Base-by-base conservation (phyloP, 768 basidiomycete genomes). In the Boletellus ananiceps region DNA sequence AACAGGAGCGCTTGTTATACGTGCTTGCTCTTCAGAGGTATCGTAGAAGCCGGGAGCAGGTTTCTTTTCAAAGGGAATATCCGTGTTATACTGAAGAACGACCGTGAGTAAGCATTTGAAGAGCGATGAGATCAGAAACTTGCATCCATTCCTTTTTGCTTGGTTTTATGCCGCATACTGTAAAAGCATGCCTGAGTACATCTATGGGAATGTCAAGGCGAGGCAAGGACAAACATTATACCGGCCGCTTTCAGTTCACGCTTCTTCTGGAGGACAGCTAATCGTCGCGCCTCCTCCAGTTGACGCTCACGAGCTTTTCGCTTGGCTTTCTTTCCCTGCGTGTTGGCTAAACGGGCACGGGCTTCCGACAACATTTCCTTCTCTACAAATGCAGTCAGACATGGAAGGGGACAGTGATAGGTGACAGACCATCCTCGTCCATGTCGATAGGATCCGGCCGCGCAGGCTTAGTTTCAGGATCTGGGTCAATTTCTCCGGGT, bases 311-410 rank as follows among this genome's bases (percentile, higher is more conserved):
- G 82, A 5, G 94, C 96, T 71, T 98, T 99, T 58, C 96, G 86
- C 69, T 99, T 99, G 3, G 96, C 96, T 69, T 99, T 99, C 70
- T 99, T 99, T 32, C 96, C 96, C 69, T 99, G 96, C 0, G 96
- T 99, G 66, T 99, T 99, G 43, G 96, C 96, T 32, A 99, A 77
- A 71, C 96, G 86, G 6, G 96, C 96, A 57, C 96, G 86, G 25
- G 96, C 96, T 69, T 99, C 96, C 1, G 96, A 98, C 61, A 99
- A 72, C 96, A 99, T 98, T 69, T 98, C 96, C 83, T 98, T 98
- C 71, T 98, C 93, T 93, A 59, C 23, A 55, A 40, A 16, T 52
- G 50, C 7, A 19, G 41, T 55, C 35, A 59, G 25, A 40, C 25
- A 48, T 4, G 12, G 9, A 36, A 1, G 23, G 12, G n/a, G 40